Evolutionary conservation across 768 basidiomycete genomes (phyloP), one percentile per base, ranked within the genome.

Genomic region (Leccinum disarticulatum): DNA sequence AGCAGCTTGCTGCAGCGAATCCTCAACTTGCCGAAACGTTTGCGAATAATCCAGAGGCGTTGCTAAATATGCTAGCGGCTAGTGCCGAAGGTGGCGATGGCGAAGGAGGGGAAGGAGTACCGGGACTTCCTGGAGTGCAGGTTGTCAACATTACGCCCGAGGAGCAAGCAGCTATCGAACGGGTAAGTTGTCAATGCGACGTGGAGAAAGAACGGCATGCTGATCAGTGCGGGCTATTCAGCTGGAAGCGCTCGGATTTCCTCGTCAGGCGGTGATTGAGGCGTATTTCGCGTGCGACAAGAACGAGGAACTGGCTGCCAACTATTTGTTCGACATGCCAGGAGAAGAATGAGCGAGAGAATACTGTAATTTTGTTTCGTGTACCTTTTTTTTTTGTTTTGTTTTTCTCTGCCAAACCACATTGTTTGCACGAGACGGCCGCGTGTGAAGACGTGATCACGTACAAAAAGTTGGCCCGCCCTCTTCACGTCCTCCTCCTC

Each of bases 271-370:
- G 0, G 96, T 81, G n/a, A 76, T 95, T 36, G 85, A 98, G 74
- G 97, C 97, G 1, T 99, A 91, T 75, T 84, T 96, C 70, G 91
- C 88, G 2, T 98, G 95, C 74, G 97, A 94, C 73, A 94, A 92
- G 82, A 94, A 98, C 70, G 97, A 98, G 76, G 94, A 98, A 70
- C 76, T 95, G 19, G 95, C 97, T 9, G 97, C 96, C 14, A 97
- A 97, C 70, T 96, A 88, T 67, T 74, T 98, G 66, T 95, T 98
- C 63, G 95, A 96, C 78, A 79, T 30, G 87, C 86, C 67, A 3
- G 86, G 85, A 1, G 86, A 83, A 17, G 64, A 31, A 47, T 35
- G 6, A 13, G 28, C 17, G 28, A 30, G 28, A 30, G 6, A 13
- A 43, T 10, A 33, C n/a, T 43, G 49, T 57, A 15, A n/a, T 30